Base-by-base conservation (phyloP, 192 early-diverging fungal species). In the Mortierella hygrophila region DNA sequence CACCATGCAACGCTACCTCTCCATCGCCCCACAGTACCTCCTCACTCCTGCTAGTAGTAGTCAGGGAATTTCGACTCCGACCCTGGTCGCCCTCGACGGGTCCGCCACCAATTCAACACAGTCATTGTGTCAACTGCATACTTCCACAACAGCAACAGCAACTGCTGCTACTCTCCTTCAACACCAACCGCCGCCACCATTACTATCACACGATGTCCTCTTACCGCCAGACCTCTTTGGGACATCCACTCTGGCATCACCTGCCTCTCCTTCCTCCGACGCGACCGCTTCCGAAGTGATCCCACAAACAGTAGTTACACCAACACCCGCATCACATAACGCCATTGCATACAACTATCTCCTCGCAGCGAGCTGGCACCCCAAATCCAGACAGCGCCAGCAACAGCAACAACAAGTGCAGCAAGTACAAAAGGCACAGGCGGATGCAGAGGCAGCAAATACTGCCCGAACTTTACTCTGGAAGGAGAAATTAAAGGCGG, bases 351-450 rank as follows among this genome's bases (percentile, higher is more conserved):
- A 60, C 82, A 85, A 85, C 69, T 85, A 85, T 60, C 68, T 85
- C 10, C 38, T 85, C 13, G 82, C 82, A 0, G 82, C 82, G 7
- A 85, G 82, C 35, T 85, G 82, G 82, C 77, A 78, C n/a, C 82
- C 82, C 2, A 85, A 85, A 35, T 54, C 78, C 2, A 16, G 78
- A 15, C 74, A 75, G 20, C 73, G 78, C 55, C 78, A 32, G 37
- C 60, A 68, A n/a, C 52, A 60, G 9, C 55, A 37, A 74, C 79
- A 81, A 23, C 52, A 77, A 52, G 49, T 52, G 40, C 75, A 49
- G 7, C 57, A 73, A 21, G 57, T 74, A 15, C 82, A 52, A 54
- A 72, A 77, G 38, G 54, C 68, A 42, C 70, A 74, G 20, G 29
- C 35, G 16, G 13, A 54, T 52, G 72, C 74, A 13, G 71, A 76